Base-by-base conservation (phyloP, 306 rosid genomes). In the Pterocarpus macrocarpus region DNA sequence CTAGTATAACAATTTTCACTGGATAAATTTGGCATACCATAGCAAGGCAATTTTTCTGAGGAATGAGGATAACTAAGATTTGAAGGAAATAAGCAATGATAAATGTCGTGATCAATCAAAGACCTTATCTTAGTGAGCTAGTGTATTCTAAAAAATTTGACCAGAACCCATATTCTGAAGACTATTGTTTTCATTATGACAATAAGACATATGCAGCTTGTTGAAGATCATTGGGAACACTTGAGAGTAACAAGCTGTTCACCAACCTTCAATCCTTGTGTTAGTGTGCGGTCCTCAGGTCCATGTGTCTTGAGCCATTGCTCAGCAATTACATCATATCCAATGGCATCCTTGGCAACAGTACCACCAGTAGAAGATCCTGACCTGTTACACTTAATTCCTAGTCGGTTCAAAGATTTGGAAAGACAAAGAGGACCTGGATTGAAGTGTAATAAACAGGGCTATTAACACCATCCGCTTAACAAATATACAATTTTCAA, bases 251-350 rank as follows among this genome's bases (percentile, higher is more conserved):
- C 30, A 38, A 39, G 30, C 5, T 35, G 59, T 12, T 22, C 28
- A 22, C 28, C 28, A 9, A 88, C 99, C 98, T 85, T 95, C 85
- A 95, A 80, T 49, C 99, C 97, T 86, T 95, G 97, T 64, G 98
- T 87, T 49, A 95, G 98, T 12, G 99, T 95, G 41, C 87, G 82
- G 81, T 93, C 99, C 3, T 96, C 98, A 2, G 97, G 97, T 64
- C 94, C 94, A 64, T 95, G 97, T 11, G 75, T 83, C 87, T 95
- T 93, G 8, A 93, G 92, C 99, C 99, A 93, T 52, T 90, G 84
- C 35, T 77, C 68, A 2, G 91, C 99, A 50, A 92, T 2, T 3
- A 93, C 91, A 83, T 95, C 98, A 56, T 95, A 93, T 80, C 99
- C 99, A 69, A 89, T 0, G 41, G 99, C 98, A 78, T 95, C 97